phyloP scores from a whole-genome alignment of 768 basidiomycete species.

The Amyloporia xantha region DNA sequence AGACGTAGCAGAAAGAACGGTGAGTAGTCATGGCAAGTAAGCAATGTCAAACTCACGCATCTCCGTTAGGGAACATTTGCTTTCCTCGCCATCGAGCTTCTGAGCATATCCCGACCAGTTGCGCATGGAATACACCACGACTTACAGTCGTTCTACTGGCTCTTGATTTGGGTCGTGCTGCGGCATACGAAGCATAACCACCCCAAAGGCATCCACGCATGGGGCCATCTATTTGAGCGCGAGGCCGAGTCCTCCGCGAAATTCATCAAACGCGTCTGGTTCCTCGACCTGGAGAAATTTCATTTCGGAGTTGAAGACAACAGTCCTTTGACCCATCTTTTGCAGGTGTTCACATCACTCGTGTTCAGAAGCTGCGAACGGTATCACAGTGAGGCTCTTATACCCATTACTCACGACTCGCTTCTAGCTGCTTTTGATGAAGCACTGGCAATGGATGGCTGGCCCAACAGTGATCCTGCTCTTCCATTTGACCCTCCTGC shows the following conservation, averaged over 20 bases:
- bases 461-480: constrained; percentile 4
- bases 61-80: background rate
- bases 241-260: background rate
- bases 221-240: background rate
- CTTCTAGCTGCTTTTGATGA: constrained; percentile 5
- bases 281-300: background rate
- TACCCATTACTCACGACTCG: background rate
- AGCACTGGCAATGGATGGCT: constrained; percentile 3
- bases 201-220: background rate
- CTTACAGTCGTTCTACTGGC: constrained; percentile 12
- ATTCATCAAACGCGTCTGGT: background rate
- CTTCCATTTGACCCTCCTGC: background rate
- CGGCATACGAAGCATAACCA: constrained; percentile 3
- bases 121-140: constrained; percentile 5
- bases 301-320: background rate
- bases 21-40: background rate
- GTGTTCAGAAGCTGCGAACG: background rate
- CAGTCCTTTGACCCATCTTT: background rate
- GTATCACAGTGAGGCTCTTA: background rate
- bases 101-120: background rate
- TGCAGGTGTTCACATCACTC: background rate
- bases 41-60: background rate
- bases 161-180: constrained; percentile 6
- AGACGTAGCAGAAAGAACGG: constrained; percentile 1
- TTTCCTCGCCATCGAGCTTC: constrained; percentile 6